phyloP scores from a whole-genome alignment of 164 flowering plant species.

The Tetrastigma voinierianum region DNA sequence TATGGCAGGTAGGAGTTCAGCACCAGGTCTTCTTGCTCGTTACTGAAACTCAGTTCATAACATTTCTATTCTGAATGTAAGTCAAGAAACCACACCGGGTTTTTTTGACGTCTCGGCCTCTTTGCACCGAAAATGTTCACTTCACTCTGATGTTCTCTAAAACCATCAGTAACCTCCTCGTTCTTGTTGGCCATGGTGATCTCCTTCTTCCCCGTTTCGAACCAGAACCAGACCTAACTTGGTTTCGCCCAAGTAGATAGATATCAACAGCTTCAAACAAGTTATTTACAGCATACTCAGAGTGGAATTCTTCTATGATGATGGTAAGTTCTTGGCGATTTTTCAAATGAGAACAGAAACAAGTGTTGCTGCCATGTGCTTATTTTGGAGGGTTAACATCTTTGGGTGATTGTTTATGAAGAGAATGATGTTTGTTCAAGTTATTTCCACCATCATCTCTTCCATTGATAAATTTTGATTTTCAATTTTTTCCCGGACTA shows the following conservation, averaged over 20 bases:
- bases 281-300: constrained; percentile 15
- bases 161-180: constrained; percentile 15
- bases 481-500: no score
- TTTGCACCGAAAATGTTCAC: constrained; percentile 12
- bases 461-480: no score
- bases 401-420: no score
- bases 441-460: no score
- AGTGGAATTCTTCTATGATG: constrained; percentile 24
- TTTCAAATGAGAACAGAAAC: no score
- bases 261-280: constrained; percentile 23
- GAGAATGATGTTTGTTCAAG: no score
- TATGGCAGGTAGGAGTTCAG: constrained; percentile 34
- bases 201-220: constrained; percentile 3
- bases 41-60: constrained; percentile 25
- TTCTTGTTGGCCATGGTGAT: constrained; percentile 12
- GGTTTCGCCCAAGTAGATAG: constrained; percentile 13
- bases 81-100: no score
- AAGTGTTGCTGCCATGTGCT: no score
- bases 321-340: constrained; percentile 6
- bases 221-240: no score
- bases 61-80: no score
- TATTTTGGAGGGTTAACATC: no score
- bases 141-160: constrained; percentile 15
- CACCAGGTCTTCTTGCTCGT: constrained; percentile 33
- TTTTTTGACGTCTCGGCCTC: no score